phyloP scores from a whole-genome alignment of 805 yeast genomes.

The Clavispora phyllophila region DNA sequence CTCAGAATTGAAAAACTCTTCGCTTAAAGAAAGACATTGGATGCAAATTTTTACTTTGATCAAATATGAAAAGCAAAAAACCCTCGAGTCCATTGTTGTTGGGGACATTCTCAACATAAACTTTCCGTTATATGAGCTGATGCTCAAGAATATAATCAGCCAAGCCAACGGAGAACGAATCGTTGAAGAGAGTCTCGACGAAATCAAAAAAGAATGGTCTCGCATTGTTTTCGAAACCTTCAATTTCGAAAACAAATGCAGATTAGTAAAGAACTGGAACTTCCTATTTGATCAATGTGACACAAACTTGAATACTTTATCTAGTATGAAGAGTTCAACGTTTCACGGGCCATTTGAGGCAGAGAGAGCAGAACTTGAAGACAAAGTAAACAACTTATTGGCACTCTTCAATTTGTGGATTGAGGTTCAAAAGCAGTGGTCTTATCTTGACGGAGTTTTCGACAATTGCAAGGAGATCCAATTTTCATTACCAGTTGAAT shows the following conservation, averaged over 20 bases:
- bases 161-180: constrained; percentile 71
- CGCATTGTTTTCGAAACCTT: constrained; percentile 46
- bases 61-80: constrained; percentile 15
- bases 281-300: constrained; percentile 50
- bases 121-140: constrained; percentile 38
- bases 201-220: constrained; percentile 56
- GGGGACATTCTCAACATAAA: constrained; percentile 61
- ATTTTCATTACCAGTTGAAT: constrained; percentile 63
- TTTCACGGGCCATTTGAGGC: constrained; percentile 57
- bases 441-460: constrained; percentile 77
- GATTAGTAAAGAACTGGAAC: constrained; percentile 68
- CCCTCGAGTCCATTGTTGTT: constrained; percentile 32
- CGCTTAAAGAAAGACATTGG: constrained; percentile 69
- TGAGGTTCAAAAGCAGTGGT: constrained; percentile 86
- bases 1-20: constrained; percentile 47
- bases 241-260: constrained; percentile 45
- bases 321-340: constrained; percentile 68
- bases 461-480: constrained; percentile 52
- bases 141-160: constrained; percentile 45
- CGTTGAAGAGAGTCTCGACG: constrained; percentile 51
- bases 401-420: constrained; percentile 64
- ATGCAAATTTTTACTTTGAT: constrained; percentile 34
- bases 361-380: constrained; percentile 51
- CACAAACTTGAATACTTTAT: constrained; percentile 57
- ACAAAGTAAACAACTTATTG: constrained; percentile 46